A percentile compares a stretch with the other conserved stretches of the same genome.
Conservation (phyloP, 75 land plant genomes). For the Pseudotsuga menziesii region DNA sequence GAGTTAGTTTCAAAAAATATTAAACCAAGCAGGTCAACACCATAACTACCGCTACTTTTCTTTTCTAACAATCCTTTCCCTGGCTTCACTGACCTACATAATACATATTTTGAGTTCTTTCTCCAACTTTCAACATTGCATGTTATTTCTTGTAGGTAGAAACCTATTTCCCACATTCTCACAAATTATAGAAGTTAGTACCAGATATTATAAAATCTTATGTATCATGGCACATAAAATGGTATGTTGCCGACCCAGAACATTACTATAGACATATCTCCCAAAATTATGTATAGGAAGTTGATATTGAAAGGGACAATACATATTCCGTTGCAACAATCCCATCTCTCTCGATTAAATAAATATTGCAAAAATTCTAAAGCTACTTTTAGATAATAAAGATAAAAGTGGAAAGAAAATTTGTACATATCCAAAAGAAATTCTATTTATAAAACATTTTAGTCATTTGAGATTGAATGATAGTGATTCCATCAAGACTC, state of each 20-base stretch:
- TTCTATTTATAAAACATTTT: neutral
- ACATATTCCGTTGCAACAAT: neutral
- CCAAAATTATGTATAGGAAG: neutral
- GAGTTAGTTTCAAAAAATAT: too few relatives aligned
- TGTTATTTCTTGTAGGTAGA: constrained; percentile 64
- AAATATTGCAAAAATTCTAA: neutral
- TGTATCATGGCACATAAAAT: neutral
- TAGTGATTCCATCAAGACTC: neutral
- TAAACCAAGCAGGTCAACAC: too few relatives aligned
- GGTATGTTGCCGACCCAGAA: constrained; percentile 48
- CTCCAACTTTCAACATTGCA: constrained; percentile 40
- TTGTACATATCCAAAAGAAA: neutral
- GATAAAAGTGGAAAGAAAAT: neutral
- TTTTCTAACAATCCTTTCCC: constrained; percentile 5
- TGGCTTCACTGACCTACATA: constrained; percentile 20
- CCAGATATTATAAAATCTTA: neutral
- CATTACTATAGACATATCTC: constrained; percentile 46
- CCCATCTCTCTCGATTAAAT: neutral
- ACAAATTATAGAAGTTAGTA: neutral
- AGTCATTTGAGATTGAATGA: neutral
- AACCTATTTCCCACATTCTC: constrained; percentile 36
- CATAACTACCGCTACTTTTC: too few relatives aligned
- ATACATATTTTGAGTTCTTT: constrained; percentile 35
- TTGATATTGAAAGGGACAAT: neutral
- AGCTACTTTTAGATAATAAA: neutral